Evolutionary conservation across 805 yeast species (phyloP), one percentile per base, ranked within the genome.

Genomic region (Saccharomycopsis vini): DNA sequence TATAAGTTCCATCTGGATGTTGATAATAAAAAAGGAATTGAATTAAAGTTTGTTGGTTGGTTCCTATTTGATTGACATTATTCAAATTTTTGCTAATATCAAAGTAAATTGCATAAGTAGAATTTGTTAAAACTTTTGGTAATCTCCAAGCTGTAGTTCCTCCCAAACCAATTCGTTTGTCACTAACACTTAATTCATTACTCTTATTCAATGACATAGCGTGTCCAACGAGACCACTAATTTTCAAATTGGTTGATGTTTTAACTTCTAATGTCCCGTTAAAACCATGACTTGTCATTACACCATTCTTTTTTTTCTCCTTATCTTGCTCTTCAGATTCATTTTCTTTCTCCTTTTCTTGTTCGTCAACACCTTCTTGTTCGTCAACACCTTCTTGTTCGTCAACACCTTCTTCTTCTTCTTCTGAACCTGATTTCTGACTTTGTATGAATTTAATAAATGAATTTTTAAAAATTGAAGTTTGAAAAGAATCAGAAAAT

Each of bases 11-110:
- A 23, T 89, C 80, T n/a, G 96, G 74, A 65, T 92, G 97, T 67
- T 92, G 95, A 65, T 92, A 92, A 55, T 80, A 81, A 19, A 97
- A 92, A 52, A 87, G 74, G 65, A 81, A 90, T 66, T 92, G 99
- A 43, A 85, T 75, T 55, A 68, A 73, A 15, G 43, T 35, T 4
- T 30, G 6, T 13, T 22, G 21, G 24, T 10, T n/a, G 7, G 28
- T 40, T 43, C 7, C 48, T 45, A 30, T 29, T 13, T 41, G 40
- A 19, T 32, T 33, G 18, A 39, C 13, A 15, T 29, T 36, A 23
- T 36, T 39, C 30, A 31, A 39, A 18, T 21, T 30, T 20, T 44
- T 44, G 26, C 30, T 52, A 41, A 75, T 66, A 32, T 79, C 85
- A 55, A 77, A 75, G 53, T 69, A 73, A 2, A 79, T 46, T 0